Conservation (phyloP, 257 asterid genomes). For the Paraleonurus japonicus region DNA sequence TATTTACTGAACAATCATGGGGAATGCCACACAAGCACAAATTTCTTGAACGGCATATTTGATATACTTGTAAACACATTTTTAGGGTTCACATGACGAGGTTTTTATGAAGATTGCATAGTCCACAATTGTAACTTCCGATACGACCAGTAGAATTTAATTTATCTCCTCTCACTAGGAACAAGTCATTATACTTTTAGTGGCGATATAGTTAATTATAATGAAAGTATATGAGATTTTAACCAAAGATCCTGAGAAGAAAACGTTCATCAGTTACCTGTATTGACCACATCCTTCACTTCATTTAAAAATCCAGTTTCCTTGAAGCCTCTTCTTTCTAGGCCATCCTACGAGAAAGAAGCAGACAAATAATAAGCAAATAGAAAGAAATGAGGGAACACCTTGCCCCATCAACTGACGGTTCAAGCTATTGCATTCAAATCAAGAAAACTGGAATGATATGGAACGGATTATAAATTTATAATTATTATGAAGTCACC, state of each 20-base stretch:
- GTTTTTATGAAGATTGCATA: not conserved
- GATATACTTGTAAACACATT: not conserved
- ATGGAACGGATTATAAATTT: not conserved
- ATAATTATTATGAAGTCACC: conserved; percentile 29
- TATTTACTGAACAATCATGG: conserved; percentile 1
- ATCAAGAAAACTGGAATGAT: not conserved
- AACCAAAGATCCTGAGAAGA: not conserved
- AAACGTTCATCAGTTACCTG: conserved; percentile 44
- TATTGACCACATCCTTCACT: conserved; percentile 78
- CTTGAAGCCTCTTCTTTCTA: conserved; percentile 94
- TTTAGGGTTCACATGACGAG: not conserved
- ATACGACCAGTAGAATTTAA: not conserved
- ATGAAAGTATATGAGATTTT: not conserved
- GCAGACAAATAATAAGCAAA: conserved; percentile 10
- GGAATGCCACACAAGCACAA: not conserved
- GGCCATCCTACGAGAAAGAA: conserved; percentile 65
- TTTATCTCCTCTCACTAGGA: not conserved
- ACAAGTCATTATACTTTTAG: not conserved
- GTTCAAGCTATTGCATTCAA: not conserved
- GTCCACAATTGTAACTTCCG: not conserved
- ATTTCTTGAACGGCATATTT: not conserved
- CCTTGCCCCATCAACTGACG: not conserved
- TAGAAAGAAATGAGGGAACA: not conserved
- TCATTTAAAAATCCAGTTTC: conserved; percentile 90
- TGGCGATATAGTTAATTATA: not conserved